Percentiles rank a stretch among this genome's conserved stretches.
These are phyloP conservation scores for Mikania micrantha DNA, from an alignment of 129 eudicot species.

Conservation along the genomic window DNA sequence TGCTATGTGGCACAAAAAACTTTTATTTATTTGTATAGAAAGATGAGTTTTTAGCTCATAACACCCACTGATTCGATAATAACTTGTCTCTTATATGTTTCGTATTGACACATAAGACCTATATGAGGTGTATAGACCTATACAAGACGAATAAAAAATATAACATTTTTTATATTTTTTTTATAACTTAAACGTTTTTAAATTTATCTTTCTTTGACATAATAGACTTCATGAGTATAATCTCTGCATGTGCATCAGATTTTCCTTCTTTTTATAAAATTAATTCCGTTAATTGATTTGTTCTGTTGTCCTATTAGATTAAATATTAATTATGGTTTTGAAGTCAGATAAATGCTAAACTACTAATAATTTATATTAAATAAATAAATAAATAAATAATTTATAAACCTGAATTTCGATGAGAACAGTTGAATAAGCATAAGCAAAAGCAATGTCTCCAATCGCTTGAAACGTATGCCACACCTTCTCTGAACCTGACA, in stretches of 20 bases:
- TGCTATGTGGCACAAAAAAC: too few relatives aligned
- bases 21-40: too few relatives aligned
- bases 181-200: too few relatives aligned
- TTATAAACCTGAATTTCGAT: slow-evolving; percentile 83
- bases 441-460: slow-evolving; percentile 86
- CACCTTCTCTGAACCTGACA: slow-evolving; percentile 50
- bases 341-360: not conserved
- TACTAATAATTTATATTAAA: not conserved
- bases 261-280: not conserved
- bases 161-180: too few relatives aligned
- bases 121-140: too few relatives aligned
- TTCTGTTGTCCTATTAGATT: not conserved
- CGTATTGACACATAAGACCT: too few relatives aligned
- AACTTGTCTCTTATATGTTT: too few relatives aligned
- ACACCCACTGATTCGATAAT: too few relatives aligned
- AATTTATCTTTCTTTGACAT: not conserved
- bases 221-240: not conserved
- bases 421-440: slow-evolving; percentile 73
- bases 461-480: slow-evolving; percentile 86
- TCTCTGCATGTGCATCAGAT: not conserved
- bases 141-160: too few relatives aligned
- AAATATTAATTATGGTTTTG: not conserved
- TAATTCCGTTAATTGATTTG: not conserved
- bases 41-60: too few relatives aligned
- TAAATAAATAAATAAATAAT: not conserved